A percentile compares a stretch with the other conserved stretches of the same genome.
Conservation (phyloP, 2,329 filamentous ascomycete genomes). For the Rhexocercosporidium sp. region DNA sequence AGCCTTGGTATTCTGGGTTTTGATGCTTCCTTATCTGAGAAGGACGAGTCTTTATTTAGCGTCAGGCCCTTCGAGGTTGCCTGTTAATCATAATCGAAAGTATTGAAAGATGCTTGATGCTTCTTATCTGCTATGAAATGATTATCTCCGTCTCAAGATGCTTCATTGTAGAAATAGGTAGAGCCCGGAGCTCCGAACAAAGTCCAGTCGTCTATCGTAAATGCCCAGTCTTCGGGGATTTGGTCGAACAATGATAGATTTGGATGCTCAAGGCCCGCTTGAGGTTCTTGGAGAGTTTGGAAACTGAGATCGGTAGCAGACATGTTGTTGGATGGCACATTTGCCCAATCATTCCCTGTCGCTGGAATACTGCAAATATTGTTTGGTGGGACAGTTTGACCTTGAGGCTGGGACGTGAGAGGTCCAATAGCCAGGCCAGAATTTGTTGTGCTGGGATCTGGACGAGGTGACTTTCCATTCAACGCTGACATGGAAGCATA, state of each 20-base stretch:
- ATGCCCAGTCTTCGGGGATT: slow-evolving; percentile 30
- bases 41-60: slow-evolving; percentile 6
- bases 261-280: slow-evolving; percentile 3
- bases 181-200: slow-evolving; percentile 30
- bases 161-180: slow-evolving; percentile 28
- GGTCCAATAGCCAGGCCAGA: background rate
- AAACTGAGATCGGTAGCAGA: background rate
- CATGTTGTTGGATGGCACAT: background rate
- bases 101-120: background rate
- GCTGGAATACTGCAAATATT: background rate
- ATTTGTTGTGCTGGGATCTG: background rate
- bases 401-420: background rate
- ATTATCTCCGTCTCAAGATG: slow-evolving; percentile 1
- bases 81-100: slow-evolving; percentile 9
- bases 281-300: background rate
- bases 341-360: background rate
- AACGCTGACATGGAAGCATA: slow-evolving; percentile 30
- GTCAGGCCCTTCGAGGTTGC: slow-evolving; percentile 7
- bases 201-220: slow-evolving; percentile 33
- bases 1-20: slow-evolving; percentile 10
- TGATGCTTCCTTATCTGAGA: slow-evolving; percentile 10
- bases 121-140: background rate
- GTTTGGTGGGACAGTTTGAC: background rate
- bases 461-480: background rate
- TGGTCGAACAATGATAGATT: slow-evolving; percentile 26